phyloP scores from a whole-genome alignment of 1,139 yeast species.

The Diutina neorugosa region DNA sequence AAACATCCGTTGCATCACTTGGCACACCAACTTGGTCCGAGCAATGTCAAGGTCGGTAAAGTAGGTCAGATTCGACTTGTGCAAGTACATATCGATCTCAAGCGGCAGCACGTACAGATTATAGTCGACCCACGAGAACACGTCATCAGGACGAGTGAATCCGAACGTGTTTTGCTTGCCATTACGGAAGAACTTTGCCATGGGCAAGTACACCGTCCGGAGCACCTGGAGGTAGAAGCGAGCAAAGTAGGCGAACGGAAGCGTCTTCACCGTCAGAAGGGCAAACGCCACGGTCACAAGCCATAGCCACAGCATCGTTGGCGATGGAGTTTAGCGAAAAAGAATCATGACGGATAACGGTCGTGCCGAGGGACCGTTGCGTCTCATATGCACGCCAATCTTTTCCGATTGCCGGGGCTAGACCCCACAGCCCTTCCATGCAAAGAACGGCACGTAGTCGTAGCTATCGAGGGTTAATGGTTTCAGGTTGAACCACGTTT shows the following conservation, averaged over 20 bases:
- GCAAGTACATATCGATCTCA: constrained; percentile 79
- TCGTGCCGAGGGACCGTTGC: not conserved
- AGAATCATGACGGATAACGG: not conserved
- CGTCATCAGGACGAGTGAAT: constrained; percentile 8
- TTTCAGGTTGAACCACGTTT: too few species aligned
- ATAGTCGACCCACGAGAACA: not conserved
- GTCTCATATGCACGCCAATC: too few species aligned
- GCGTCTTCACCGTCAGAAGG: constrained; percentile 28
- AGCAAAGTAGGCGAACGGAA: constrained; percentile 57
- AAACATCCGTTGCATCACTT: constrained; percentile 29
- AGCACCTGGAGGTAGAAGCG: constrained; percentile 45
- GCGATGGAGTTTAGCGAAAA: not conserved
- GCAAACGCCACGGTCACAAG: not conserved
- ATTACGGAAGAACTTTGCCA: constrained; percentile 11
- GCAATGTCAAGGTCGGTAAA: constrained; percentile 76
- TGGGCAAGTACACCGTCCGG: constrained; percentile 27
- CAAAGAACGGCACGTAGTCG: too few species aligned
- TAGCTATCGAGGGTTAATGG: too few species aligned
- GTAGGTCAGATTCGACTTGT: constrained; percentile 80
- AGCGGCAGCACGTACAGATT: constrained; percentile 53
- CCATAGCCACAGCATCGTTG: not conserved
- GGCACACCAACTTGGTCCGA: constrained; percentile 50
- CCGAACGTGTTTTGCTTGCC: constrained; percentile 26
- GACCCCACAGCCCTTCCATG: too few species aligned
- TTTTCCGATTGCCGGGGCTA: too few species aligned